A percentile compares a stretch with the other conserved stretches of the same genome.
Evolutionary conservation across 371 early-diverging fungal genomes (phyloP).

Genomic region (Chytridium lagenaria): DNA sequence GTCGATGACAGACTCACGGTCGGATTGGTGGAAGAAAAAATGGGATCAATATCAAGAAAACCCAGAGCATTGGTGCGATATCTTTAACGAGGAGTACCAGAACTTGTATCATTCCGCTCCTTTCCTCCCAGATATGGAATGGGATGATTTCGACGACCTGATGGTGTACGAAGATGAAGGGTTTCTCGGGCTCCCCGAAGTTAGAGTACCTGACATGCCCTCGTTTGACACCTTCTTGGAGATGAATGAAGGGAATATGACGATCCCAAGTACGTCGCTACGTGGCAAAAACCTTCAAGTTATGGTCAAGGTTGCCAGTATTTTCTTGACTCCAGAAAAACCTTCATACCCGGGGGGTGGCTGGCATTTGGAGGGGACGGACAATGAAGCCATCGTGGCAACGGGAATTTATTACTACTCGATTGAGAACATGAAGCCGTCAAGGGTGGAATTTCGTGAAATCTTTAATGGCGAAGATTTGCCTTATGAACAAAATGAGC

Average conservation of each 20-base stretch:
- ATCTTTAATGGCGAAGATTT: neutral
- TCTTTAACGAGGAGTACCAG: too few relatives aligned
- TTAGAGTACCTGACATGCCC: too few relatives aligned
- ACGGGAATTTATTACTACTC: conserved; percentile 67
- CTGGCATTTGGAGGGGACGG: conserved; percentile 74
- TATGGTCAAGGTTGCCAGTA: conserved; percentile 68
- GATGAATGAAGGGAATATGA: neutral
- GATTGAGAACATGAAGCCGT: conserved; percentile 65
- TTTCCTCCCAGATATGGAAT: neutral
- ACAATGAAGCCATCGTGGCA: conserved; percentile 67
- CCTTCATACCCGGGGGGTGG: conserved; percentile 62
- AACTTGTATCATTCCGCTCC: too few relatives aligned
- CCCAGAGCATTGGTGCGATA: too few relatives aligned
- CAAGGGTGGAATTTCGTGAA: too few relatives aligned
- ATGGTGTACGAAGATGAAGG: too few relatives aligned
- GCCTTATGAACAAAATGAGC: conserved; percentile 25
- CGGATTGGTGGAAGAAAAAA: too few relatives aligned
- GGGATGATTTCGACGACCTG: neutral
- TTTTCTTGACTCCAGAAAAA: conserved; percentile 64
- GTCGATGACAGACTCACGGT: too few relatives aligned
- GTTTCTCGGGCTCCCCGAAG: too few relatives aligned
- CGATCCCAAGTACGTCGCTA: neutral
- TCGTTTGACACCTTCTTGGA: neutral
- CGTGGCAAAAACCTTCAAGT: conserved; percentile 55
- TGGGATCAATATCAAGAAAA: neutral